Percentiles rank a stretch among this genome's conserved stretches.
phyloP scores from a whole-genome alignment of 2,329 filamentous ascomycete genomes.

The Penicillium brasilianum region DNA sequence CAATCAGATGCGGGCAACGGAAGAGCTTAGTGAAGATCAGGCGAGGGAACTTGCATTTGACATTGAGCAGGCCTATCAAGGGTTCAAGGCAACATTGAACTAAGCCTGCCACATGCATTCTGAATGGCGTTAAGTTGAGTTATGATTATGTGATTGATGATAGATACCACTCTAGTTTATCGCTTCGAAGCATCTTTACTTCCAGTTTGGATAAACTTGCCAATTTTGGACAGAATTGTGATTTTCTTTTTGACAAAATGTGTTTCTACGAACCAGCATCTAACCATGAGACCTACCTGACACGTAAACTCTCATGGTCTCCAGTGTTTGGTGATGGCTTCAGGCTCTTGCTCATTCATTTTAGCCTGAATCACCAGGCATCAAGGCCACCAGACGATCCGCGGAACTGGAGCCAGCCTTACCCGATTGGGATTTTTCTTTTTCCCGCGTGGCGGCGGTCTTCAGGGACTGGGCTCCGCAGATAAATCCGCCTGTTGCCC shows the following conservation, averaged over 20 bases:
- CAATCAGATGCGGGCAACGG: slow-evolving; percentile 96
- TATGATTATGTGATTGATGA: slow-evolving; percentile 17
- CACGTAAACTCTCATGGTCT: no score
- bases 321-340: no score
- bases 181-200: background rate
- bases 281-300: background rate
- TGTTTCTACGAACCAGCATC: background rate
- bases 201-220: background rate
- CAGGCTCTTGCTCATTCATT: background rate
- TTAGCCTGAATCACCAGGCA: slow-evolving; percentile 23
- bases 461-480: slow-evolving; percentile 21
- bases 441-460: slow-evolving; percentile 23
- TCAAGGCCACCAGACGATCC: slow-evolving; percentile 29
- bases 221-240: no score
- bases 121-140: slow-evolving; percentile 23
- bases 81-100: slow-evolving; percentile 81
- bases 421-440: slow-evolving; percentile 42
- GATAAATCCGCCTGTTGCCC: slow-evolving; percentile 20
- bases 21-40: slow-evolving; percentile 86
- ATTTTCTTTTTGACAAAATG: background rate
- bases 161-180: slow-evolving; percentile 17
- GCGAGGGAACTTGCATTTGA: slow-evolving; percentile 88
- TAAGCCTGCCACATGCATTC: slow-evolving; percentile 39
- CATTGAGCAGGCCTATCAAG: slow-evolving; percentile 91
- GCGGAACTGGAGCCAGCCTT: slow-evolving; percentile 38